Percentiles rank a stretch among this genome's conserved stretches.
Evolutionary conservation across 176 grass and related monocot genomes (phyloP).

Genomic region (Zoysia japonica): DNA sequence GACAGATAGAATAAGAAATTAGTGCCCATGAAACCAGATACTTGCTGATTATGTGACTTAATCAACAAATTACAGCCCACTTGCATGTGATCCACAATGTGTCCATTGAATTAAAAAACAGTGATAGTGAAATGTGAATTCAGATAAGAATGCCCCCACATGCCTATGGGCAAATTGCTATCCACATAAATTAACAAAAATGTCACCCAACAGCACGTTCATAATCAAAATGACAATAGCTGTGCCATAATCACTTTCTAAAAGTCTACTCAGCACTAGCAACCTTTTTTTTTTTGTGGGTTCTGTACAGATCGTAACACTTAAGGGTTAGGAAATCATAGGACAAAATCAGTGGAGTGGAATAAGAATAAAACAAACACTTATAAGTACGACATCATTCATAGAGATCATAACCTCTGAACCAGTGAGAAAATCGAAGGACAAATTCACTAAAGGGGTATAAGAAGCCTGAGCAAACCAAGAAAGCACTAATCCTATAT

Average conservation of each 20-base stretch:
- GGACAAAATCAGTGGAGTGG: background rate
- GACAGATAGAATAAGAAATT: background rate
- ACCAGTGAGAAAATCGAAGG: background rate
- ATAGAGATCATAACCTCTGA: background rate
- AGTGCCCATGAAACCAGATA: background rate
- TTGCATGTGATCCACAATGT: background rate
- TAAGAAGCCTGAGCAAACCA: background rate
- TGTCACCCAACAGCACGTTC: background rate
- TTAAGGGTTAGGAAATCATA: background rate
- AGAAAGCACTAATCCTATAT: no score
- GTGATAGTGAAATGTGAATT: background rate
- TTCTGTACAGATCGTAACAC: background rate
- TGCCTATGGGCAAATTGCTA: background rate
- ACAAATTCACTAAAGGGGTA: background rate
- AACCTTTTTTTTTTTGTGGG: background rate
- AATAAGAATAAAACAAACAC: background rate
- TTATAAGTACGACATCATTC: background rate
- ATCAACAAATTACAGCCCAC: background rate
- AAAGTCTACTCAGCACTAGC: background rate
- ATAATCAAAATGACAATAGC: background rate
- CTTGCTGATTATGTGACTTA: background rate
- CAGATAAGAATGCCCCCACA: background rate
- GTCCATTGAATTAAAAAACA: background rate
- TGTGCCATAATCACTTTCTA: background rate
- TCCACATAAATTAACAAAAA: background rate